These are phyloP conservation scores for Luffa aegyptiaca DNA, from an alignment of 306 rosid species.

Conservation along the genomic window DNA sequence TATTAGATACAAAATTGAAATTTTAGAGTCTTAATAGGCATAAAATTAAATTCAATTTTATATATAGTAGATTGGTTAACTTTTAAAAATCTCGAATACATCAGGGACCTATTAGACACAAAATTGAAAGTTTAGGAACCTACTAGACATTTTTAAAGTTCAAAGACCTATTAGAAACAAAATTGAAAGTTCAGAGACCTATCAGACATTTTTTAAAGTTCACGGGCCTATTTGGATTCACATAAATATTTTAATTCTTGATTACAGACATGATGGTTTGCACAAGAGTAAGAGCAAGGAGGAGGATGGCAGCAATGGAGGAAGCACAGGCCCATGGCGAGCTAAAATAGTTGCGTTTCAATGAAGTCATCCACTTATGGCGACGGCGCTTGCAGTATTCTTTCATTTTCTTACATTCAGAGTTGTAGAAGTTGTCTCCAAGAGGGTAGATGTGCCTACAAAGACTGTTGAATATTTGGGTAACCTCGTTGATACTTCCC, in stretches of 20 bases:
- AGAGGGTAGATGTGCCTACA: accelerated
- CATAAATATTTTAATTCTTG: background rate
- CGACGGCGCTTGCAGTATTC: background rate
- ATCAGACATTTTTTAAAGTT: no score
- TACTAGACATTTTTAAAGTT: no score
- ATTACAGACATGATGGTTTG: background rate
- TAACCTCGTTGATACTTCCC: background rate
- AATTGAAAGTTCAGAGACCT: no score
- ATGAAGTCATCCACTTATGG: background rate
- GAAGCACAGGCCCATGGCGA: background rate
- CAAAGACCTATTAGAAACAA: no score
- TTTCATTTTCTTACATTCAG: background rate
- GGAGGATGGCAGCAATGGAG: background rate
- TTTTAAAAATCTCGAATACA: no score
- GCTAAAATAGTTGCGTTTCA: background rate
- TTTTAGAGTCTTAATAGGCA: no score
- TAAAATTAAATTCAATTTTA: no score
- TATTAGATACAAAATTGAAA: no score
- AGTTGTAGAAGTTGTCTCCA: background rate
- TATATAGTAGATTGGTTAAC: no score
- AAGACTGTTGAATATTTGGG: background rate
- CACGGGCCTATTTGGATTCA: no score
- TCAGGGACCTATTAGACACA: no score
- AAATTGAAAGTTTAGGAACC: no score
- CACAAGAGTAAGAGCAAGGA: background rate